Evolutionary conservation across 2,329 filamentous ascomycete species (phyloP).

Genomic region (Pseudopithomyces chartarum): DNA sequence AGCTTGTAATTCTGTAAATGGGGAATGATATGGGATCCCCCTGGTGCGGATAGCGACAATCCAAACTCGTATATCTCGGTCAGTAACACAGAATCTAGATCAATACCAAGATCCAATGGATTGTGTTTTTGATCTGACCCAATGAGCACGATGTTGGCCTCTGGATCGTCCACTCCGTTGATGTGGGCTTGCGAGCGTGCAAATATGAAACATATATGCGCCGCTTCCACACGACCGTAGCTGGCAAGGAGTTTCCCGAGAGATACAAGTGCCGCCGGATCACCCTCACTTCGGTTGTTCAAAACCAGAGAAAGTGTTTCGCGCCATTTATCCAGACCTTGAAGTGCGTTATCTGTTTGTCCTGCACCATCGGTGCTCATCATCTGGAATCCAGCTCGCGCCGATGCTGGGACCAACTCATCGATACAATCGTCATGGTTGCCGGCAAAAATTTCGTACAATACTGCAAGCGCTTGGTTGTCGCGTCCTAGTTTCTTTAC

Average conservation of each 20-base stretch:
- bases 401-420: constrained; percentile 90
- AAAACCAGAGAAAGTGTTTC: constrained; percentile 86
- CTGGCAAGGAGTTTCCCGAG: constrained; percentile 81
- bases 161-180: constrained; percentile 81
- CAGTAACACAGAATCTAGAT: constrained; percentile 86
- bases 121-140: constrained; percentile 80
- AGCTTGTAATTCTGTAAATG: constrained; percentile 92
- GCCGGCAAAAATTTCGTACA: constrained; percentile 93
- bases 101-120: constrained; percentile 73
- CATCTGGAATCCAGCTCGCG: constrained; percentile 88
- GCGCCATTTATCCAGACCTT: constrained; percentile 90
- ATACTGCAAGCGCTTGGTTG: constrained; percentile 83
- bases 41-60: constrained; percentile 67
- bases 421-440: constrained; percentile 95
- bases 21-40: constrained; percentile 64
- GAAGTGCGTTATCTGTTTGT: constrained; percentile 72
- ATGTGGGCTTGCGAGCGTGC: constrained; percentile 73
- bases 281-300: constrained; percentile 83
- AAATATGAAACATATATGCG: constrained; percentile 93
- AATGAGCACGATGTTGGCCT: constrained; percentile 78
- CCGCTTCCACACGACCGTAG: constrained; percentile 88
- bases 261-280: constrained; percentile 76
- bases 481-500: constrained; percentile 80
- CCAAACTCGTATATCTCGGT: constrained; percentile 96
- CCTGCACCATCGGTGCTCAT: constrained; percentile 70